Percentiles rank a stretch among this genome's conserved stretches.
These are phyloP conservation scores for Tricholoma sp. DNA, from an alignment of 768 basidiomycete species.

Conservation along the genomic window DNA sequence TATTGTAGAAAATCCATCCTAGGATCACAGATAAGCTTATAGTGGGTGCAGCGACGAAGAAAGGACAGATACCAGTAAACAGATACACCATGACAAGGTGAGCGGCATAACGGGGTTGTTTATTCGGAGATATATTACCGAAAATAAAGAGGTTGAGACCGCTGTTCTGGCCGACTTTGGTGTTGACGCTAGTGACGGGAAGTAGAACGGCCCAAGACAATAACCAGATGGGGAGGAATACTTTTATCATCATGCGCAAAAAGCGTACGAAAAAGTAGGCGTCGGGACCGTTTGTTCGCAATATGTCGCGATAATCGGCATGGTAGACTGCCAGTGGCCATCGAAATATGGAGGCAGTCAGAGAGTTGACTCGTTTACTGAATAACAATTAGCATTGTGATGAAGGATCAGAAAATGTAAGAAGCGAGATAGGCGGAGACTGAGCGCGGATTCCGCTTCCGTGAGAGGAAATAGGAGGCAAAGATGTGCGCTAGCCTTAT, in stretches of 20 bases:
- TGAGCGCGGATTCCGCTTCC: too few relatives aligned
- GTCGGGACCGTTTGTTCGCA: slow-evolving; percentile 75
- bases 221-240: slow-evolving; percentile 89
- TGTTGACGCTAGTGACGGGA: slow-evolving; percentile 62
- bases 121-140: slow-evolving; percentile 60
- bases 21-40: background rate
- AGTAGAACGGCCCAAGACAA: slow-evolving; percentile 84
- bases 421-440: background rate
- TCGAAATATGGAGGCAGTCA: slow-evolving; percentile 43
- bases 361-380: slow-evolving; percentile 55
- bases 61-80: slow-evolving; percentile 61
- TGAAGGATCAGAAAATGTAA: background rate
- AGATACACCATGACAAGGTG: slow-evolving; percentile 74
- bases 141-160: slow-evolving; percentile 74
- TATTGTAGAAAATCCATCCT: slow-evolving; percentile 87
- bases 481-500: background rate
- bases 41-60: background rate
- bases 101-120: slow-evolving; percentile 63
- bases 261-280: slow-evolving; percentile 94
- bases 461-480: too few relatives aligned
- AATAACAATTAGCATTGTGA: background rate
- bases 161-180: slow-evolving; percentile 35
- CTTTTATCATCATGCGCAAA: slow-evolving; percentile 74
- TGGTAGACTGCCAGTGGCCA: slow-evolving; percentile 68
- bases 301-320: slow-evolving; percentile 58